These are phyloP conservation scores for Talaromyces sp. DNA, from an alignment of 2,329 filamentous ascomycete genomes.

Conservation along the genomic window DNA sequence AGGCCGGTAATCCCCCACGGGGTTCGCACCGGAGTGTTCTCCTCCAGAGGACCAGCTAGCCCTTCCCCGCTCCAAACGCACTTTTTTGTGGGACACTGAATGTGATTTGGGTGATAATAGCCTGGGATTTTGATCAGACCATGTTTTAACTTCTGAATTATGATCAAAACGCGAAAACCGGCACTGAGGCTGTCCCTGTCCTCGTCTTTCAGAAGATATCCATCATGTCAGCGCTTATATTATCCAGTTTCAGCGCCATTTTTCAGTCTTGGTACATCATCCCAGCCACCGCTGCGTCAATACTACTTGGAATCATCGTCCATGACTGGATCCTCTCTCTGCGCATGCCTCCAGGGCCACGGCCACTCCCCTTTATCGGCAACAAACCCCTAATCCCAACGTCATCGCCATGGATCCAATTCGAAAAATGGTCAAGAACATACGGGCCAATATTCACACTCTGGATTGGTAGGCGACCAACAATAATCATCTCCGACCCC, in stretches of 20 bases:
- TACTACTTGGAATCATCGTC: slow-evolving; percentile 19
- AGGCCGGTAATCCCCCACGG: neutral
- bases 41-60: neutral
- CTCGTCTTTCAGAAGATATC: neutral
- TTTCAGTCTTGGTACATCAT: neutral
- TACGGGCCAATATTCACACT: slow-evolving; percentile 35
- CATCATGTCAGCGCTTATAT: neutral
- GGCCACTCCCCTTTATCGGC: slow-evolving; percentile 21
- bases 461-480: slow-evolving; percentile 29
- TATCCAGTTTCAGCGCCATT: neutral
- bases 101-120: neutral
- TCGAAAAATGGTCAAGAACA: slow-evolving; percentile 27
- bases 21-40: neutral
- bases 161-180: neutral
- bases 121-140: neutral
- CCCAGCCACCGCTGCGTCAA: neutral
- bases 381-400: slow-evolving; percentile 21
- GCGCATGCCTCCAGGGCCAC: slow-evolving; percentile 28
- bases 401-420: slow-evolving; percentile 23
- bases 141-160: neutral
- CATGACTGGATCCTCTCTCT: slow-evolving; percentile 15
- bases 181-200: no score
- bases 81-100: neutral
- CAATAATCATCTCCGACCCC: slow-evolving; percentile 31
- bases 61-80: neutral